Base-by-base conservation (phyloP, 2,329 filamentous ascomycete species). In the Xylaria digitata region DNA sequence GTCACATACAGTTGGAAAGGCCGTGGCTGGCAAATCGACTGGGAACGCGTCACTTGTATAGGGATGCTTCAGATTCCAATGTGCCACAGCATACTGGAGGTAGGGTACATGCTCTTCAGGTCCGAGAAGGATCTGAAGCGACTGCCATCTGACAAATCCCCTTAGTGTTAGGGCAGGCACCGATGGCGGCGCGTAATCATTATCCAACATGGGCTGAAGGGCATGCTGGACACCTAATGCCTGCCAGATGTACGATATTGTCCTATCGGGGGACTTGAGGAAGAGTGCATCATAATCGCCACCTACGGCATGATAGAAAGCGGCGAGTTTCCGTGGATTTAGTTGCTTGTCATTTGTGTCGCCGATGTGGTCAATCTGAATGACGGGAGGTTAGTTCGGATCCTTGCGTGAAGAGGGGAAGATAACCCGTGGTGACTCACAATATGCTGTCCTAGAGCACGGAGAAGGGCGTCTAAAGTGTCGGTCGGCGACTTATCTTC, bases 91-190 rank as follows among this genome's bases (percentile, higher is more conserved):
- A 74, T 88, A 90, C 74, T 96, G 93, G 26, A 99, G 79, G 73
- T 94, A 95, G 0, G 89, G 88, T 0, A 94, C 91, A 80, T 98
- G 94, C 74, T 96, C 92, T 72, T 96, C 91, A 0, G 96, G 96
- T 1, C 90, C 92, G 1, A 98, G 86, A 42, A 98, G 83, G 23
- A 97, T 86, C 80, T 98, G 93, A 62, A 98, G 92, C 0, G 92
- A 93, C 82, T 97, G 91, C 95, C 95, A 99, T 77, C 93, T 90
- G 49, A 95, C 92, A 78, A 97, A 99, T 46, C 96, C 96, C 75
- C 89, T 87, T 0, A 86, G 84, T 42, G 95, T 96, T 63, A 99
- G 82, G 15, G 94, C 92, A 0, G 96, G 96, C 48, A 97, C 86
- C 0, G 87, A 89, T 0, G 95, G 96, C 0, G 89, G 83, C 3